These are phyloP conservation scores for Podospora anserina DNA, from an alignment of 495 filamentous ascomycete genomes.

Conservation along the genomic window DNA sequence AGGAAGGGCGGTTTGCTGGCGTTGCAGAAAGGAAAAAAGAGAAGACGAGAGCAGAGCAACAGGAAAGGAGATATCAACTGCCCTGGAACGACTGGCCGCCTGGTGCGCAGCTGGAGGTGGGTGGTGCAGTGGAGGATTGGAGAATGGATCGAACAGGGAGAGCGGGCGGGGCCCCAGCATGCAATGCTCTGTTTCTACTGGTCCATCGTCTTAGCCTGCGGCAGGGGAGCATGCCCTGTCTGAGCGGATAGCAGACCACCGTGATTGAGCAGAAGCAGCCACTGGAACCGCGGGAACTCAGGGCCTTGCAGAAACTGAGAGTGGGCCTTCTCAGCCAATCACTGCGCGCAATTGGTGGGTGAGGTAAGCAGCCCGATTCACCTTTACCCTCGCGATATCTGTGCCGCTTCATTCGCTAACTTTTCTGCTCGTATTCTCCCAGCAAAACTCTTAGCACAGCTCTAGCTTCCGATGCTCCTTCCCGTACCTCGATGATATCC, in stretches of 20 bases:
- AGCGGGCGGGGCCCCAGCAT: slow-evolving; percentile 21
- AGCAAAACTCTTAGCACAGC: not conserved
- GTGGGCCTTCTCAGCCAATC: slow-evolving; percentile 22
- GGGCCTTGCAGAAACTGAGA: slow-evolving; percentile 18
- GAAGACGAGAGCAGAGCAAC: slow-evolving; percentile 26
- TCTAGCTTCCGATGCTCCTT: slow-evolving; percentile 3
- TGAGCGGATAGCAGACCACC: slow-evolving; percentile 35
- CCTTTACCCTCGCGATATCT: slow-evolving; percentile 1
- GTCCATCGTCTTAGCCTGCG: slow-evolving; percentile 20
- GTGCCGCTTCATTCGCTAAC: slow-evolving; percentile 12
- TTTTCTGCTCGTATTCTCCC: accelerated
- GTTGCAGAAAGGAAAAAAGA: slow-evolving; percentile 35
- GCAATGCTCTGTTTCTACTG: slow-evolving; percentile 31
- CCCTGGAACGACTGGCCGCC: not conserved
- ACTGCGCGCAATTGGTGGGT: slow-evolving; percentile 14
- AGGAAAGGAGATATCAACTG: slow-evolving; percentile 23
- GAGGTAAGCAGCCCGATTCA: slow-evolving; percentile 21
- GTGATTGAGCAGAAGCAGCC: slow-evolving; percentile 31
- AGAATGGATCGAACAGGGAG: slow-evolving; percentile 16
- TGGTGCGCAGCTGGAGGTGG: slow-evolving; percentile 7
- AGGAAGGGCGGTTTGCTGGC: slow-evolving; percentile 44
- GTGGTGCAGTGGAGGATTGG: slow-evolving; percentile 19
- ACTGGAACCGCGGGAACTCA: slow-evolving; percentile 6
- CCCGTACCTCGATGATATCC: slow-evolving; percentile 2
- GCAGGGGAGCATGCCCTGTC: slow-evolving; percentile 32